Conservation (phyloP, 1,139 yeast species). For the Lodderomyces metapsilosis region DNA sequence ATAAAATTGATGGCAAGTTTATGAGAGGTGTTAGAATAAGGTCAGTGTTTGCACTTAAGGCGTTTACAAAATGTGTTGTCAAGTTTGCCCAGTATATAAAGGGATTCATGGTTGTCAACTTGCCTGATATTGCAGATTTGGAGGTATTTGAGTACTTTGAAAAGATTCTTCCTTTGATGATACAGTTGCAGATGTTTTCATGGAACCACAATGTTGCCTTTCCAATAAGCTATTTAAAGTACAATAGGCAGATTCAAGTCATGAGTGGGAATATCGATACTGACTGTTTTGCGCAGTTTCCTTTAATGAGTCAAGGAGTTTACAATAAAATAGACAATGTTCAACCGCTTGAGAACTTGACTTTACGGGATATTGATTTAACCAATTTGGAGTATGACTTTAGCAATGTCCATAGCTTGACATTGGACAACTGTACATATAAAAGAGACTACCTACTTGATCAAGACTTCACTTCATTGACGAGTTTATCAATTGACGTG, state of each 20-base stretch:
- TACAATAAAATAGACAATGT: neutral
- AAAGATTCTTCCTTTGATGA: constrained; percentile 20
- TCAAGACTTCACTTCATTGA: constrained; percentile 5
- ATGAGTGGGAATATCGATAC: constrained; percentile 9
- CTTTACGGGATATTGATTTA: constrained; percentile 10
- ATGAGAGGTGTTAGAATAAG: constrained; percentile 14
- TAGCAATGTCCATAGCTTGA: constrained; percentile 8
- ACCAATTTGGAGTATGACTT: constrained; percentile 6
- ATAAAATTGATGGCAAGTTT: constrained; percentile 7
- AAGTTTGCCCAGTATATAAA: constrained; percentile 17
- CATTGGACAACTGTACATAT: constrained; percentile 13
- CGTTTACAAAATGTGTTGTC: constrained; percentile 18
- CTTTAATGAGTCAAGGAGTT: neutral
- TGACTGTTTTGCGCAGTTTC: neutral
- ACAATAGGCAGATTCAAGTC: constrained; percentile 6
- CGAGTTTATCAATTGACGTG: constrained; percentile 4
- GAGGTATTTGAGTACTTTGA: constrained; percentile 18
- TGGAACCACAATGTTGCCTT: constrained; percentile 18
- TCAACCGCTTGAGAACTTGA: constrained; percentile 1
- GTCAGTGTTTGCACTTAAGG: constrained; percentile 21
- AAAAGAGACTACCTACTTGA: constrained; percentile 7
- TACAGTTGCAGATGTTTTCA: constrained; percentile 20
- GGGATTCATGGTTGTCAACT: constrained; percentile 16
- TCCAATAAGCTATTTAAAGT: constrained; percentile 4
- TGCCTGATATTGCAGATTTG: constrained; percentile 31